phyloP scores from a whole-genome alignment of 805 yeast species.

The Saitoella complicata region DNA sequence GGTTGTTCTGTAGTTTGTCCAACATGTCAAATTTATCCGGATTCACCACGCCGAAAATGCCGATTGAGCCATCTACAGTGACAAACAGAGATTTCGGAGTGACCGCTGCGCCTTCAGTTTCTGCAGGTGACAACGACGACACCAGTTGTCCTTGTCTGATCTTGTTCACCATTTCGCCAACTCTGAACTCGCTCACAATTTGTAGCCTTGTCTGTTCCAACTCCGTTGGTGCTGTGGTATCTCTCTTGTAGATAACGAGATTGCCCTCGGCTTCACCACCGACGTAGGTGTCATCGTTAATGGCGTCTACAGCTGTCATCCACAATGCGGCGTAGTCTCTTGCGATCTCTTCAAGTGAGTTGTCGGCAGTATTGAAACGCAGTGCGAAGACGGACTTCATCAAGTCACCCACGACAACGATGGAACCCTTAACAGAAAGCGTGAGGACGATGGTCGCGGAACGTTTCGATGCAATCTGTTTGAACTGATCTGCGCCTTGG shows the following conservation, averaged over 20 bases:
- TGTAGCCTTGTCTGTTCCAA: neutral
- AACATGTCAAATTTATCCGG: conserved; percentile 7
- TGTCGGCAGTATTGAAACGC: neutral
- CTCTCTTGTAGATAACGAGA: conserved; percentile 7
- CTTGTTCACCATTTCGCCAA: conserved; percentile 13
- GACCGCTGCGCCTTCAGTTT: conserved; percentile 2
- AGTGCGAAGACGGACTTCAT: conserved; percentile 11
- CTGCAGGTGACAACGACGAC: too few species aligned
- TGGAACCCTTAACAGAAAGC: conserved; percentile 5
- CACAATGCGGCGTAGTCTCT: conserved; percentile 13
- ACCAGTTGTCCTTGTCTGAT: conserved; percentile 1
- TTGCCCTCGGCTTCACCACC: conserved; percentile 14
- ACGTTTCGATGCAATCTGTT: neutral
- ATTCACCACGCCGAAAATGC: conserved; percentile 8
- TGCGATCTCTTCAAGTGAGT: conserved; percentile 7
- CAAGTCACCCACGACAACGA: conserved; percentile 12
- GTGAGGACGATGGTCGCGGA: conserved; percentile 10
- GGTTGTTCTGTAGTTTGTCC: conserved; percentile 10
- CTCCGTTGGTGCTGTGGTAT: neutral
- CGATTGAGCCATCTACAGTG: conserved; percentile 13
- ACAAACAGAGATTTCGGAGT: conserved; percentile 10
- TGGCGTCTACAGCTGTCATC: conserved; percentile 12
- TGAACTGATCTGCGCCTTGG: neutral
- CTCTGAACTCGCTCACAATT: neutral
- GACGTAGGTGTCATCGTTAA: conserved; percentile 4